A percentile compares a stretch with the other conserved stretches of the same genome.
These are phyloP conservation scores for Raddia distichophylla DNA, from an alignment of 176 grass and related monocot genomes.

Conservation along the genomic window DNA sequence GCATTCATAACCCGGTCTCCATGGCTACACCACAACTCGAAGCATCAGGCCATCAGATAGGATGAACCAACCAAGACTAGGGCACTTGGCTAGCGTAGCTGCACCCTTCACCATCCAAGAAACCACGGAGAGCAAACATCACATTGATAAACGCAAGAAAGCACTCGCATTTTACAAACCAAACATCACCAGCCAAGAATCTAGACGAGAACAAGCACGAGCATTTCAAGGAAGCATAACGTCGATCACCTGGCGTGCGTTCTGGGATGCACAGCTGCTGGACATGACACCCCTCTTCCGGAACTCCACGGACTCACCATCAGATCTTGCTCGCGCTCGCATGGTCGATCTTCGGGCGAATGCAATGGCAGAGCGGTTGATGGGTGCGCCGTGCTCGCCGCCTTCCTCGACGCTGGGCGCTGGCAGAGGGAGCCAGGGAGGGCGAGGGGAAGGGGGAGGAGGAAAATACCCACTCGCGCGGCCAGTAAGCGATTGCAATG, in stretches of 20 bases:
- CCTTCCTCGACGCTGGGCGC: neutral
- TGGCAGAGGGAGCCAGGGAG: neutral
- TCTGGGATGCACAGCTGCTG: neutral
- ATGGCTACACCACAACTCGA: neutral
- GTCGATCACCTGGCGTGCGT: constrained; percentile 29
- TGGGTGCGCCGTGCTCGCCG: neutral
- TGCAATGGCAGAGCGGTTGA: neutral
- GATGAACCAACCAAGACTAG: neutral
- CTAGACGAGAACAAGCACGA: neutral
- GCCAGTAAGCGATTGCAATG: too few species aligned
- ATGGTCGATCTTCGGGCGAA: neutral
- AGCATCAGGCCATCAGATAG: neutral
- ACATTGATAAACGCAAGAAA: neutral
- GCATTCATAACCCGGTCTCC: neutral
- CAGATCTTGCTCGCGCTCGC: neutral
- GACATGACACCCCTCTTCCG: neutral
- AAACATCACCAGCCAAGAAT: neutral
- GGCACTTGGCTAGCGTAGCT: neutral
- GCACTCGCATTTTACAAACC: too few species aligned
- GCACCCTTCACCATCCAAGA: neutral
- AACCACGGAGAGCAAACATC: neutral
- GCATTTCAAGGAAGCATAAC: neutral
- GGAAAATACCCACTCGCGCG: too few species aligned
- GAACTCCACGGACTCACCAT: neutral
- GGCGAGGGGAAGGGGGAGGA: too few species aligned